Base-by-base conservation (phyloP, 352 stramenopile genomes). In the Globisporangium heterothallicum region DNA sequence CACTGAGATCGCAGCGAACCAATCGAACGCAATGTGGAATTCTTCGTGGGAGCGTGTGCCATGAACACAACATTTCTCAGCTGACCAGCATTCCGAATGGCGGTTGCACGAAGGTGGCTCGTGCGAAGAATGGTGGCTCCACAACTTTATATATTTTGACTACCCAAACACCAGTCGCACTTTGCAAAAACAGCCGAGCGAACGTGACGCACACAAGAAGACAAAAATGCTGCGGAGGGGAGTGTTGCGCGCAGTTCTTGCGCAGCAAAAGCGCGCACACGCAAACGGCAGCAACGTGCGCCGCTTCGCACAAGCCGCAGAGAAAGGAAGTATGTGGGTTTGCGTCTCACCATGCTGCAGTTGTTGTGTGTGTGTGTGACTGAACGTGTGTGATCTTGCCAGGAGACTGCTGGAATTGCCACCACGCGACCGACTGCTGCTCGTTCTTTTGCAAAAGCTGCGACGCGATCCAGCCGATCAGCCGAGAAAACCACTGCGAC, bases 361-460 rank as follows among this genome's bases (percentile, higher is more conserved):
- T n/a, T n/a, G n/a, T n/a, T 42, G 27, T 42, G 24, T 21, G 10
- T 42, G 25, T 19, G 7, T 50, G 13, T 19, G 22, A 53, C 47
- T 30, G 14, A 26, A 5, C 7, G 6, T 21, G 54, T 42, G 25
- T 32, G 29, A n/a, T n/a, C 24, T 35, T 53, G 19, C 10, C 24
- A 71, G 66, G 71, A 19, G 46, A 57, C 50, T 94, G 83, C 65
- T 94, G 83, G 83, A 94, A 92, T 40, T 94, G 83, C 63, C 74
- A 88, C 56, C 70, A 90, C 44, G 64, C 72, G 50, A 94, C 76
- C 19, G 78, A 88, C 52, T 88, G 77, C 64, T 94, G 80, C 59
- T 75, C 75, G 2, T 87, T 94, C 64, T 94, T 94, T 51, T 94
- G 83, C 61, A 72, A 76, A 35, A 67, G 65, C 46, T 94, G 83